These are phyloP conservation scores for Penicillium mononematosum DNA, from an alignment of 495 filamentous ascomycete genomes.

Conservation along the genomic window DNA sequence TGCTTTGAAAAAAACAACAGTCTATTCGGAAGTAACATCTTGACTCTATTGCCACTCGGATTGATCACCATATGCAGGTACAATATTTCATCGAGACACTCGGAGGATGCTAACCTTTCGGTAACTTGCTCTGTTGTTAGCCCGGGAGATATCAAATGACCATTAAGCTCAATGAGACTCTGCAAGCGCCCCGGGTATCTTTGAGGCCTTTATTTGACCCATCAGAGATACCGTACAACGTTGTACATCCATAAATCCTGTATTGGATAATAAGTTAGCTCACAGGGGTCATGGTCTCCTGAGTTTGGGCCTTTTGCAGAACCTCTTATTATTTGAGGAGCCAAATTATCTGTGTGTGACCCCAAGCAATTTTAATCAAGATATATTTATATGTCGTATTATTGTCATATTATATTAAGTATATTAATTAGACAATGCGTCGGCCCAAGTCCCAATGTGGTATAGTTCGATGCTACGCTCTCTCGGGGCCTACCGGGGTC, in stretches of 20 bases:
- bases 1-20: neutral
- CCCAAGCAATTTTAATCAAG: neutral
- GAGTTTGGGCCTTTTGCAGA: constrained; percentile 4
- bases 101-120: neutral
- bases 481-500: constrained; percentile 1
- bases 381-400: no score
- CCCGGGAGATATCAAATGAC: neutral
- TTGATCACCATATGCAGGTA: constrained; percentile 10
- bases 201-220: neutral
- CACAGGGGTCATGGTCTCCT: constrained; percentile 3
- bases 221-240: neutral
- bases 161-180: neutral
- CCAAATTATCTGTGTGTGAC: constrained; percentile 3
- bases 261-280: neutral
- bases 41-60: neutral
- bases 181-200: neutral
- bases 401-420: constrained; percentile 1
- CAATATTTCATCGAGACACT: neutral
- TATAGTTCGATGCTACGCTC: constrained; percentile 17
- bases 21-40: neutral
- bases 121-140: neutral
- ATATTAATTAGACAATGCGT: constrained; percentile 7
- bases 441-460: constrained; percentile 14
- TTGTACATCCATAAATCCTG: neutral
- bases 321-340: neutral